Percentiles rank a stretch among this genome's conserved stretches.
Conservation (phyloP, 495 filamentous ascomycete species). For the Penicillium canariense region DNA sequence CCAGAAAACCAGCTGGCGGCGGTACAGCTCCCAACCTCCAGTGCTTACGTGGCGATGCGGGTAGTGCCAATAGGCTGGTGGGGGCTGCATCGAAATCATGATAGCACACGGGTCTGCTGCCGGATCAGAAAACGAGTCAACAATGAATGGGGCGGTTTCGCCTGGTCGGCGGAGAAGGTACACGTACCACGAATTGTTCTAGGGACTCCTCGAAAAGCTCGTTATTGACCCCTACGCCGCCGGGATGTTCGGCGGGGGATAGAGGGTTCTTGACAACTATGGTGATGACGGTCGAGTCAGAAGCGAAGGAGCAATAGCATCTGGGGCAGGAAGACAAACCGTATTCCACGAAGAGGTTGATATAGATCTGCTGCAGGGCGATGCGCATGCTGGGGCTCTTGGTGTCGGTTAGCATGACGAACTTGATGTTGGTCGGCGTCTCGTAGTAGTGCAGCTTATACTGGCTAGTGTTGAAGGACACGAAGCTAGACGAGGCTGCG, state of each 20-base stretch:
- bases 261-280: constrained; percentile 93
- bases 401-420: constrained; percentile 93
- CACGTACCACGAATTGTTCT: constrained; percentile 74
- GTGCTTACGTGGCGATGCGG: background rate
- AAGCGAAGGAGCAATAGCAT: background rate
- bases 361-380: constrained; percentile 96
- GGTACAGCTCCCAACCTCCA: background rate
- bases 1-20: background rate
- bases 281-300: constrained; percentile 5
- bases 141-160: background rate
- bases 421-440: constrained; percentile 90
- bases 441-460: constrained; percentile 99
- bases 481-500: constrained; percentile 56
- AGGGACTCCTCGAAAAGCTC: constrained; percentile 91
- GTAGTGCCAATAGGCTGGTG: background rate
- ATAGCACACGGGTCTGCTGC: constrained; percentile 38
- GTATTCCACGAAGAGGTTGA: constrained; percentile 95
- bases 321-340: constrained; percentile 47
- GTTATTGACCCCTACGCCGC: constrained; percentile 84
- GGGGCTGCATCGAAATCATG: constrained; percentile 18
- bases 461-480: constrained; percentile 83
- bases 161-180: background rate
- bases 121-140: constrained; percentile 27
- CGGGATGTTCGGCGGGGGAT: constrained; percentile 83
- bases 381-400: constrained; percentile 86